Evolutionary conservation across 1,284 basidiomycete species (phyloP), one percentile per base, ranked within the genome.

Genomic region (Termitomyces sp.): DNA sequence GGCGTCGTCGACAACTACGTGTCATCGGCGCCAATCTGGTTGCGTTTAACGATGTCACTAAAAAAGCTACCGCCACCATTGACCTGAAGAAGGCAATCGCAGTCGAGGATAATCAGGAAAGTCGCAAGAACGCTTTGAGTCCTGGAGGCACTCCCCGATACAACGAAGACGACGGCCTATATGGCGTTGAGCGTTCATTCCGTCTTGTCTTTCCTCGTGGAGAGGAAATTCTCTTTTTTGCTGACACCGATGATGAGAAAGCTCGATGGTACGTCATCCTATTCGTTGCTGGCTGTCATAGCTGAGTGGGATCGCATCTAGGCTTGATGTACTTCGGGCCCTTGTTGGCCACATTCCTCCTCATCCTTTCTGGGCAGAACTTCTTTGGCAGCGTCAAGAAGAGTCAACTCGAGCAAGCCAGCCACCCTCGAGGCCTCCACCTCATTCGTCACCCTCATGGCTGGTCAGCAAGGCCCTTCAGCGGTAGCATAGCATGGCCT

Each of bases 21-120:
- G 80, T 97, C 5, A 87, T 93, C 49, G 95, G 96, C 4, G 83
- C 88, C 11, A 88, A 83, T 61, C 76, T 98, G 42, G 80, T 98
- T 43, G 93, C 95, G 1, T 96, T 90, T 74, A 96, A 91, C 64
- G 93, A 97, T 62, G 86, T 98, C 3, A 98, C 96, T 21, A 93
- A 90, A 74, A 90, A 86, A 61, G 86, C 91, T 1, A 95, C 86
- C 1, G 84, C 91, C 18, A 93, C 88, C 30, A 97, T 98, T 59
- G 92, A 97, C 67, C 76, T 99, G 16, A 87, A 88, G 66, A 89
- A 93, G 67, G 93, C 91, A 5, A 73, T 84, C 5, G 72, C 77
- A 0, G 78, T 97, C 3, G 83, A 89, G 57, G 93, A 97, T 64
- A 81, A 89, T 46, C 81, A 86, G 60, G 80, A 82, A 53, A 68